A percentile compares a stretch with the other conserved stretches of the same genome.
Evolutionary conservation across 2,329 filamentous ascomycete genomes (phyloP).

Genomic region (Fusarium staphyleae): DNA sequence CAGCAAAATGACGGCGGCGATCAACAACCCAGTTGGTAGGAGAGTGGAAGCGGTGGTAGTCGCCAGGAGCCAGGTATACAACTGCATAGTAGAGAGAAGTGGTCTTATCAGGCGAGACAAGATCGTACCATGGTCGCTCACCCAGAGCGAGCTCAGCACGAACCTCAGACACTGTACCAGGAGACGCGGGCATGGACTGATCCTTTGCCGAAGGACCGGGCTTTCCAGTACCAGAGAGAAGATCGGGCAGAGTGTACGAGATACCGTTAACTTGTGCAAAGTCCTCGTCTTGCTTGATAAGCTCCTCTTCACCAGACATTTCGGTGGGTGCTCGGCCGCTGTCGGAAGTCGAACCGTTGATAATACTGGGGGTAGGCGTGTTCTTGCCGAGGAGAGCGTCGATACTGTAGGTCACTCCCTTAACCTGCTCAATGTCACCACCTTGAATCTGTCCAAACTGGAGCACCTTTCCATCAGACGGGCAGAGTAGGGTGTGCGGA

Average conservation of each 20-base stretch:
- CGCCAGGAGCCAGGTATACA: constrained; percentile 93
- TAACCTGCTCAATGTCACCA: constrained; percentile 97
- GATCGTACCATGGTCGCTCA: constrained; percentile 73
- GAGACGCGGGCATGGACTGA: constrained; percentile 69
- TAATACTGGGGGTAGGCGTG: constrained; percentile 62
- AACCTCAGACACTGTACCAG: constrained; percentile 82
- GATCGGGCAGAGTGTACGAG: constrained; percentile 86
- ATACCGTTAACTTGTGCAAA: constrained; percentile 96
- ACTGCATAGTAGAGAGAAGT: constrained; percentile 91
- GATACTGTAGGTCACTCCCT: constrained; percentile 96
- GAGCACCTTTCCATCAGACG: constrained; percentile 87
- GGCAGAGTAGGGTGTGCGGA: constrained; percentile 80
- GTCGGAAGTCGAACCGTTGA: constrained; percentile 45
- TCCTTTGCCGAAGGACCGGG: constrained; percentile 66
- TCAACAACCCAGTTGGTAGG: constrained; percentile 96
- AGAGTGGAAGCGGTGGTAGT: constrained; percentile 98
- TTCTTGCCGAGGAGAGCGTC: constrained; percentile 85
- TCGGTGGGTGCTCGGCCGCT: constrained; percentile 39
- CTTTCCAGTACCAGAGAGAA: constrained; percentile 76
- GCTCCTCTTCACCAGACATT: constrained; percentile 62
- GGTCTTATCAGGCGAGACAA: constrained; percentile 66
- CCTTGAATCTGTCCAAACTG: constrained; percentile 92
- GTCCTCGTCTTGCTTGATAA: constrained; percentile 83
- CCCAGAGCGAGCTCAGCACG: constrained; percentile 81
- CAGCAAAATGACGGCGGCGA: constrained; percentile 93